Base-by-base conservation (phyloP, 345 rosid genomes). In the Camelina hispida region DNA sequence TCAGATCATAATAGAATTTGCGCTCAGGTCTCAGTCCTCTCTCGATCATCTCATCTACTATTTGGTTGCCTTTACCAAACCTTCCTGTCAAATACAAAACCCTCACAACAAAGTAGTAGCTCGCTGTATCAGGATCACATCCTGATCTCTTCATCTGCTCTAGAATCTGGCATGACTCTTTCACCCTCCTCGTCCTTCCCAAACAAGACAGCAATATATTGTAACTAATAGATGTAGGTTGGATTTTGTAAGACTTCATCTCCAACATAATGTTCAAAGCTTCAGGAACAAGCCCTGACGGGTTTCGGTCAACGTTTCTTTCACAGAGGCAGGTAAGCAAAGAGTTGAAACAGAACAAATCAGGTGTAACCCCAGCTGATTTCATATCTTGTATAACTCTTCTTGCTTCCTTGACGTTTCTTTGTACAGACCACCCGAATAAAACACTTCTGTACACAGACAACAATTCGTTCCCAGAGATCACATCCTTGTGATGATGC, bases 261-360 rank as follows among this genome's bases (percentile, higher is more conserved):
- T 93, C 96, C 84, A 87, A 84, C 96, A 91, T 86, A 77, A 93
- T 82, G 78, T 93, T 91, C 82, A 91, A 66, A 75, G 97, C 84
- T 73, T 91, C 96, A 34, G 94, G 93, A 63, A 89, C 91, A 51
- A 89, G 91, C 37, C 94, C 94, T 9, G 97, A 91, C 3, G 94
- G 97, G 73, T 93, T 88, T n/a, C 71, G 65, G 23, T 58, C 72
- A 38, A 87, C 80, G 74, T 91, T 91, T 75, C 79, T 80, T 69
- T 84, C 83, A 15, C 96, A 93, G 58, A 91, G 80, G 76, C 96
- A 86, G n/a, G 81, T 86, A 57, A 93, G 90, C 51, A 89, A 82
- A 6, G 89, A 62, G 76, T 91, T 91, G 63, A 79, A 93, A 76
- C 91, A 87, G 82, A 87, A 88, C 76, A 91, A 71, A 73, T 93